These are phyloP conservation scores for rapeseed (Brassica napus) DNA, from an alignment of 345 rosid species.

Conservation along the genomic window Da-Ae NC_063437.1:20519001-20519500, in stretches of 20 bases:
- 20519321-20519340: slow-evolving; percentile 8
- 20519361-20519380: slow-evolving; percentile 70
- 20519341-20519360: slow-evolving; percentile 56
- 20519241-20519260: slow-evolving; percentile 4
- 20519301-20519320: slow-evolving; percentile 33
- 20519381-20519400: slow-evolving; percentile 48
- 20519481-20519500: slow-evolving; percentile 50
- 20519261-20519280: slow-evolving; percentile 10
- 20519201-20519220: background rate
- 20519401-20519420: slow-evolving; percentile 39
- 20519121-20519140: slow-evolving; percentile 63
- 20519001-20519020: slow-evolving; percentile 12
- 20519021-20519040: background rate
- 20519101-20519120: slow-evolving; percentile 50
- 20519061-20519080: slow-evolving; percentile 53
- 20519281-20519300: slow-evolving; percentile 41
- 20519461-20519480: slow-evolving; percentile 18
- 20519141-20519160: slow-evolving; percentile 68
- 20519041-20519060: slow-evolving; percentile 19
- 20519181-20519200: slow-evolving; percentile 89
- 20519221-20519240: slow-evolving; percentile 16
- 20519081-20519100: slow-evolving; percentile 50
- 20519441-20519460: slow-evolving; percentile 30
- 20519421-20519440: slow-evolving; percentile 41
- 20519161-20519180: slow-evolving; percentile 66